Evolutionary conservation across 1,139 yeast species (phyloP), one percentile per base, ranked within the genome.

Genomic region (Candida sanyaensis): DNA sequence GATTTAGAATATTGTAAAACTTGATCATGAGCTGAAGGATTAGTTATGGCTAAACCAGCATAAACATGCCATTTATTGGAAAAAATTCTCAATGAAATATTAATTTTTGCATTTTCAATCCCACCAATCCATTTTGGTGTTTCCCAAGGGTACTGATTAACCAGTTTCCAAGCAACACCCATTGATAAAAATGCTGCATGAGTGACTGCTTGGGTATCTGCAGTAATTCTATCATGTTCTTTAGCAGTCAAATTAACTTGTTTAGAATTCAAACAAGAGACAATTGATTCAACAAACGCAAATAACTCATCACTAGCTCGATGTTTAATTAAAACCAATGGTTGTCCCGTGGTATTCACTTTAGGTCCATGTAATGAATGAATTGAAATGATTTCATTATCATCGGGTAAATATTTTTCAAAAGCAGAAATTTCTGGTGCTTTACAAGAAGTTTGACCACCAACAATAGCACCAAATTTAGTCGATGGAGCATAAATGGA

Each of bases 361-460:
- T 79, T 84, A 1, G 99, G 99, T 0, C 99, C 99, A 68, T 93
- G 99, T 50, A 93, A 72, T 0, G 98, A 92, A 64, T 93, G 99
- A 32, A 96, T 78, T 1, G 96, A 81, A 12, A 93, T 80, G 37
- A 93, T 93, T 43, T 89, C 88, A 4, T 83, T 86, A 65, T 93
- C 99, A 1, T 60, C 52, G 0, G 98, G 97, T 37, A 90, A 65
- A 56, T 78, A 69, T 47, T 73, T 71, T 59, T 91, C 97, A 63
- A 93, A 89, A 0, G 98, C 97, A 21, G 71, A 75, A 39, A 93
- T 86, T 63, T 93, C 99, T 0, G 96, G 96, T 17, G 82, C 86
- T 62, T 93, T 93, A 69, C 98, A 93, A 5, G 96, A 88, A 0
- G 99, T 92, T 65, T 93, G 99, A 5, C 99, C 99, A n/a, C 99